Conservation (phyloP, 2,329 filamentous ascomycete genomes). For the Aaosphaeria arxii region DNA sequence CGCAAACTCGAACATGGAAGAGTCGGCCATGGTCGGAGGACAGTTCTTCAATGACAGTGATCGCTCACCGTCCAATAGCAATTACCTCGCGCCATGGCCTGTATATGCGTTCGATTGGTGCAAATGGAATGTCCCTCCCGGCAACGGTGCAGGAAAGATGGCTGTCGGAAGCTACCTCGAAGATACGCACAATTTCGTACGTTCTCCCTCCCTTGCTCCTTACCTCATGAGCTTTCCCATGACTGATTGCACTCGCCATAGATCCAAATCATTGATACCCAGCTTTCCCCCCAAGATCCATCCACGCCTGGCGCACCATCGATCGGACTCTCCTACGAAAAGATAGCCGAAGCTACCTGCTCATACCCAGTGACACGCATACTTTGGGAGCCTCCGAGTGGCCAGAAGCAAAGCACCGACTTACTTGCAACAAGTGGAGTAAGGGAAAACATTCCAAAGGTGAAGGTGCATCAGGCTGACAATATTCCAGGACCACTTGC, state of each 20-base stretch:
- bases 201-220: slow-evolving; percentile 15
- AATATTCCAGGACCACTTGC: slow-evolving; percentile 65
- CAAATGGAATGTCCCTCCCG: slow-evolving; percentile 81
- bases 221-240: background rate
- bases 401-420: slow-evolving; percentile 92
- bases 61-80: slow-evolving; percentile 72
- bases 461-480: no score
- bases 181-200: slow-evolving; percentile 95
- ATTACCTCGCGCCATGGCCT: slow-evolving; percentile 90
- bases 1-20: slow-evolving; percentile 76
- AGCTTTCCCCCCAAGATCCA: slow-evolving; percentile 66
- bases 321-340: slow-evolving; percentile 82
- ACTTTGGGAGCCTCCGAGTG: slow-evolving; percentile 92
- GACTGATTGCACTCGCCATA: slow-evolving; percentile 34
- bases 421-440: slow-evolving; percentile 83
- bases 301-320: slow-evolving; percentile 68
- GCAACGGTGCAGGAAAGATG: slow-evolving; percentile 78
- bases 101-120: slow-evolving; percentile 99
- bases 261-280: slow-evolving; percentile 96
- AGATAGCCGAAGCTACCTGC: slow-evolving; percentile 93
- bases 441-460: no score
- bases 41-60: slow-evolving; percentile 63
- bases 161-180: slow-evolving; percentile 95
- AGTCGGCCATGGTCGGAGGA: slow-evolving; percentile 61
- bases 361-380: slow-evolving; percentile 96